Evolutionary conservation across 2,329 filamentous ascomycete genomes (phyloP).

Genomic region (Diaporthe australafricana): DNA sequence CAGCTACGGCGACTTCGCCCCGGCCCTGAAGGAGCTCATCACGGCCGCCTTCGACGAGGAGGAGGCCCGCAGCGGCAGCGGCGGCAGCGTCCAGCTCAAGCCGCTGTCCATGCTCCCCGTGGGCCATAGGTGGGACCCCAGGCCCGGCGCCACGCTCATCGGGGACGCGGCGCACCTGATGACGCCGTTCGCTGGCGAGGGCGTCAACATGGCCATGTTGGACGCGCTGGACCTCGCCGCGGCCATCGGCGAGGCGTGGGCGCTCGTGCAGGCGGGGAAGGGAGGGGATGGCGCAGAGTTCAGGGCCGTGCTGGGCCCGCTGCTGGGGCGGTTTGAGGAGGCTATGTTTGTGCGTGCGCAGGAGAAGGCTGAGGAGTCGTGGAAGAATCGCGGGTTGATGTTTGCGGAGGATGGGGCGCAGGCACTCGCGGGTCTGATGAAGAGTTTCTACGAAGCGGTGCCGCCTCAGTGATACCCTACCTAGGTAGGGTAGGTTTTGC

Average conservation of each 20-base stretch:
- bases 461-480: not conserved
- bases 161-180: conserved; percentile 68
- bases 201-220: conserved; percentile 64
- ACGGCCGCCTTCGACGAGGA: conserved; percentile 44
- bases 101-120: conserved; percentile 55
- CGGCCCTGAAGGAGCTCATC: conserved; percentile 45
- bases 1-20: conserved; percentile 44
- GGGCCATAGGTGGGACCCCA: conserved; percentile 54
- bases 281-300: conserved; percentile 23
- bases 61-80: conserved; percentile 27
- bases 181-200: conserved; percentile 63
- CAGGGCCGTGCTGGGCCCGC: conserved; percentile 36
- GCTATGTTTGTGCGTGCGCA: conserved; percentile 37
- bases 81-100: conserved; percentile 41
- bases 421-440: conserved; percentile 31
- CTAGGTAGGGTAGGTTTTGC: no score
- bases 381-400: conserved; percentile 34
- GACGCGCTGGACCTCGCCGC: conserved; percentile 59
- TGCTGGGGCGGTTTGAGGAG: conserved; percentile 42
- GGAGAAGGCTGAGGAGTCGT: conserved; percentile 35
- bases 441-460: not conserved
- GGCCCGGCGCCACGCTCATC: conserved; percentile 59
- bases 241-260: conserved; percentile 42
- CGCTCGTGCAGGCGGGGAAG: not conserved
- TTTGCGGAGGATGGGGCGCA: conserved; percentile 35